Conservation (phyloP, 345 rosid species). For the Hirschfeldia incana region DNA sequence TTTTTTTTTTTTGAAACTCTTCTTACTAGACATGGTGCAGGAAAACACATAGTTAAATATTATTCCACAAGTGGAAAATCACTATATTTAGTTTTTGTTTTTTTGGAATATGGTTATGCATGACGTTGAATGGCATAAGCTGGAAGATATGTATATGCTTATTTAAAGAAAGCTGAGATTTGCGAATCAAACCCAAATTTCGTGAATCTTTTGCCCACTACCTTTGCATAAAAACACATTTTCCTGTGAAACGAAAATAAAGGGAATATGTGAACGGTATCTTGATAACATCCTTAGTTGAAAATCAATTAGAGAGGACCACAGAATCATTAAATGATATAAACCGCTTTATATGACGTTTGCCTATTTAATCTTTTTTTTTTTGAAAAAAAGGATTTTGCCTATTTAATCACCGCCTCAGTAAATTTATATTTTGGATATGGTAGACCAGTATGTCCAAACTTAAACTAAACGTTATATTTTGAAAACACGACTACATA, state of each 20-base stretch:
- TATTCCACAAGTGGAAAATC: too few species aligned
- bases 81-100: not conserved
- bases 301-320: constrained; percentile 35
- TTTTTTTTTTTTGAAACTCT: not conserved
- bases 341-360: constrained; percentile 25
- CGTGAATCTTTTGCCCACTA: constrained; percentile 38
- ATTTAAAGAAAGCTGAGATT: constrained; percentile 38
- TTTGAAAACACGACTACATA: too few species aligned
- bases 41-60: too few species aligned
- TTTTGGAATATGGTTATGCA: constrained; percentile 4
- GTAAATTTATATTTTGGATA: constrained; percentile 1
- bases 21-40: too few species aligned
- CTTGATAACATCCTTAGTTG: constrained; percentile 36
- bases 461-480: not conserved
- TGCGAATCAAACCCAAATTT: constrained; percentile 43
- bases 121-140: constrained; percentile 24
- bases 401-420: not conserved
- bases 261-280: constrained; percentile 33
- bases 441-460: not conserved
- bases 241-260: constrained; percentile 4
- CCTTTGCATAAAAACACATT: constrained; percentile 24
- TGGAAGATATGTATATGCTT: constrained; percentile 35
- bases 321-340: constrained; percentile 32
- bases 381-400: too few species aligned
- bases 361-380: not conserved